Conservation (phyloP, 331 rosid species). For the Rosa hybrid region DNA sequence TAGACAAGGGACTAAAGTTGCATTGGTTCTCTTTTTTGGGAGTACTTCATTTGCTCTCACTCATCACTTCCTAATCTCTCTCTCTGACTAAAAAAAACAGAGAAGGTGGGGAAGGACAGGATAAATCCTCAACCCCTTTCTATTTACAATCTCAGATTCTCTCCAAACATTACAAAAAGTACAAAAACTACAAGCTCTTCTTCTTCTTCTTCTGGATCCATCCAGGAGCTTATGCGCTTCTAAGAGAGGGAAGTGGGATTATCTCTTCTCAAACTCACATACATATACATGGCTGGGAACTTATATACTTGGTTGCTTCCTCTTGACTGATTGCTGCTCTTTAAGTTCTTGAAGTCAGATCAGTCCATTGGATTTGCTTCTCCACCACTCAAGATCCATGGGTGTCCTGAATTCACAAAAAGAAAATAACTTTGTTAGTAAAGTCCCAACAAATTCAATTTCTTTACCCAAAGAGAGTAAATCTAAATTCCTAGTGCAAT, state of each 20-base stretch:
- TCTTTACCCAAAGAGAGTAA: too few relatives aligned
- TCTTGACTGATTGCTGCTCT: background rate
- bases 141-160: slow-evolving; percentile 33
- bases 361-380: slow-evolving; percentile 33
- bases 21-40: background rate
- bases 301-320: slow-evolving; percentile 14
- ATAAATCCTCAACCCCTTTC: slow-evolving; percentile 20
- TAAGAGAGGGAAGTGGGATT: slow-evolving; percentile 10
- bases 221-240: background rate
- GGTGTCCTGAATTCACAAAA: slow-evolving; percentile 48
- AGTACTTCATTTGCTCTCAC: slow-evolving; percentile 21
- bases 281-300: slow-evolving; percentile 5
- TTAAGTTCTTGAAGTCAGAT: background rate
- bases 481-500: background rate
- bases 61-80: slow-evolving; percentile 36
- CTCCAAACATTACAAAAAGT: background rate
- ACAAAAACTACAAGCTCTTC: background rate
- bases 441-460: background rate
- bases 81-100: slow-evolving; percentile 1
- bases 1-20: background rate
- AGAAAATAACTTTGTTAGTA: slow-evolving; percentile 19
- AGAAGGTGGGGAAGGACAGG: slow-evolving; percentile 33
- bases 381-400: slow-evolving; percentile 66
- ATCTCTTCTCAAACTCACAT: background rate
- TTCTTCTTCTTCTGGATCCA: slow-evolving; percentile 3